Conservation (phyloP, 768 basidiomycete genomes). For the Phaeotremella skinneri region DNA sequence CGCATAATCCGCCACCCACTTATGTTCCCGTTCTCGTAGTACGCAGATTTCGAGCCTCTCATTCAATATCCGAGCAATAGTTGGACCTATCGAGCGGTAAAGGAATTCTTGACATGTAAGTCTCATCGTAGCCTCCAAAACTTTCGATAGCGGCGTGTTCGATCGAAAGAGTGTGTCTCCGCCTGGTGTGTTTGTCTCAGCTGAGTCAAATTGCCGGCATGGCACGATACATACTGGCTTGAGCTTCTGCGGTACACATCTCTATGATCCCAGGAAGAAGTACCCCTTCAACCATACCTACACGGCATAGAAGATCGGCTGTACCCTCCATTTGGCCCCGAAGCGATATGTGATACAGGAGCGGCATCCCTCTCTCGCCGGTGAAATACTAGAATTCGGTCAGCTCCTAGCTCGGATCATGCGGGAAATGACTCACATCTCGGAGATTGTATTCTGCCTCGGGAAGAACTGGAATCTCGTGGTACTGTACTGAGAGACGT, state of each 20-base stretch:
- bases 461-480: not conserved
- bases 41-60: constrained; percentile 6
- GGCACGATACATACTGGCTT: constrained; percentile 6
- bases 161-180: constrained; percentile 23
- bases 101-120: constrained; percentile 17
- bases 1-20: not conserved
- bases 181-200: constrained; percentile 11
- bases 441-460: not conserved
- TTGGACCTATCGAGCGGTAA: constrained; percentile 14
- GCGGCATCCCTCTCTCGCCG: no score
- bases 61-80: constrained; percentile 5
- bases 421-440: not conserved
- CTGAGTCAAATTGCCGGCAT: not conserved
- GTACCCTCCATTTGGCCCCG: constrained; percentile 13
- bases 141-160: constrained; percentile 21
- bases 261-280: constrained; percentile 5
- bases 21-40: not conserved
- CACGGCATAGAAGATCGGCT: constrained; percentile 7
- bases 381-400: no score
- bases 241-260: constrained; percentile 21
- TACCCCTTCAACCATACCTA: constrained; percentile 7
- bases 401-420: not conserved
- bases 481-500: constrained; percentile 14
- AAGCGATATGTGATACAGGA: constrained; percentile 13
- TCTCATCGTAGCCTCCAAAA: constrained; percentile 25